phyloP scores from a whole-genome alignment of 371 early-diverging fungal species.

The Lichtheimia ramosa region DNA sequence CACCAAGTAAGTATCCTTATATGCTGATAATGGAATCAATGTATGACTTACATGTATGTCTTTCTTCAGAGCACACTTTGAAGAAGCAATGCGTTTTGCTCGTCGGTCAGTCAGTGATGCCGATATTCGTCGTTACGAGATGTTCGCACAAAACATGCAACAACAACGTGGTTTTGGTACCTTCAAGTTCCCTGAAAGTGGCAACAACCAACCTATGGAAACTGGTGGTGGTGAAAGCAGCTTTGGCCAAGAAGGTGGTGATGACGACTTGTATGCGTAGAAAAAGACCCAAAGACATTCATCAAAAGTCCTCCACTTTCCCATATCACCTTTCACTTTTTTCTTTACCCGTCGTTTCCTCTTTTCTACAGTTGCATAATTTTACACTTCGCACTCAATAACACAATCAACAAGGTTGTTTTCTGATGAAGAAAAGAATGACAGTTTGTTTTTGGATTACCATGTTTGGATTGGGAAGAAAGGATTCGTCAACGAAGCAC shows the following conservation, averaged over 20 bases:
- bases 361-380: too few species aligned
- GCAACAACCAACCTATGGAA: slow-evolving; percentile 32
- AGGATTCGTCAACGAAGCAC: too few species aligned
- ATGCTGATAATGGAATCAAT: background rate
- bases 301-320: background rate
- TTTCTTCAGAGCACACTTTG: slow-evolving; percentile 84
- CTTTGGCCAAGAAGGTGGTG: slow-evolving; percentile 50
- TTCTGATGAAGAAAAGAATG: too few species aligned
- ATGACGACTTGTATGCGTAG: slow-evolving; percentile 62
- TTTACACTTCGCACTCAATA: too few species aligned
- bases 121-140: slow-evolving; percentile 98
- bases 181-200: slow-evolving; percentile 94
- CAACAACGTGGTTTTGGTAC: slow-evolving; percentile 89
- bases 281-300: slow-evolving; percentile 2
- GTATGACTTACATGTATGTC: background rate
- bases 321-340: background rate
- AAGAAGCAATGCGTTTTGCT: slow-evolving; percentile 97
- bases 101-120: slow-evolving; percentile 96
- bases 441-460: too few species aligned
- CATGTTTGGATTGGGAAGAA: too few species aligned
- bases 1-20: slow-evolving; percentile 51
- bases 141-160: slow-evolving; percentile 98
- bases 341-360: too few species aligned
- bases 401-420: too few species aligned
- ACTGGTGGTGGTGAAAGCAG: slow-evolving; percentile 34